Evolutionary conservation across 768 basidiomycete genomes (phyloP).

Genomic region (Phylloporus sp.): DNA sequence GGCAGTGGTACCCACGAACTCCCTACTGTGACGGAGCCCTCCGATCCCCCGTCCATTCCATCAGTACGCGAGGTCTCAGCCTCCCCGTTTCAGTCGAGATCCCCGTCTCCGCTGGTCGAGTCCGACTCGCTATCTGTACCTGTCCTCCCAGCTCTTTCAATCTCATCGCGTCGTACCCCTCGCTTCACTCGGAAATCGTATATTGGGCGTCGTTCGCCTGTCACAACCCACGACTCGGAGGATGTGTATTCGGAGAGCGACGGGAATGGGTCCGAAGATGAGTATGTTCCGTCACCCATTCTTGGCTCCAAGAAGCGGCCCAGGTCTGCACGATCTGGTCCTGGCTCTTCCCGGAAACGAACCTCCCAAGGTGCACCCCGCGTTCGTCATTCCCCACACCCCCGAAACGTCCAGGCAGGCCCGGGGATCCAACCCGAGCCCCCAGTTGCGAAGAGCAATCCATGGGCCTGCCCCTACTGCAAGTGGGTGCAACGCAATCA

Average conservation of each 20-base stretch:
- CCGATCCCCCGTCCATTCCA: constrained; percentile 16
- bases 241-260: constrained; percentile 37
- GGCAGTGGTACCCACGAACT: constrained; percentile 17
- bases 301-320: constrained; percentile 33
- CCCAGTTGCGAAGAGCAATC: constrained; percentile 29
- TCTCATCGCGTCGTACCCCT: constrained; percentile 5
- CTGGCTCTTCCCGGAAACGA: constrained; percentile 7
- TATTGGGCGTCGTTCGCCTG: neutral
- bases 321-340: constrained; percentile 13
- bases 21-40: neutral
- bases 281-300: constrained; percentile 41
- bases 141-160: neutral
- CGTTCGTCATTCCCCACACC: constrained; percentile 33
- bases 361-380: neutral
- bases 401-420: constrained; percentile 45
- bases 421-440: constrained; percentile 15
- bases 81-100: constrained; percentile 3
- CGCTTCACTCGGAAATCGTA: constrained; percentile 15
- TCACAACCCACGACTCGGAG: constrained; percentile 11
- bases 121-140: neutral
- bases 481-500: constrained; percentile 45
- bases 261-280: constrained; percentile 40
- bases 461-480: constrained; percentile 46
- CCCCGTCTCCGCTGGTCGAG: neutral
- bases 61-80: constrained; percentile 1